Evolutionary conservation across 768 basidiomycete genomes (phyloP).

Genomic region (Leccinum uliginosum): DNA sequence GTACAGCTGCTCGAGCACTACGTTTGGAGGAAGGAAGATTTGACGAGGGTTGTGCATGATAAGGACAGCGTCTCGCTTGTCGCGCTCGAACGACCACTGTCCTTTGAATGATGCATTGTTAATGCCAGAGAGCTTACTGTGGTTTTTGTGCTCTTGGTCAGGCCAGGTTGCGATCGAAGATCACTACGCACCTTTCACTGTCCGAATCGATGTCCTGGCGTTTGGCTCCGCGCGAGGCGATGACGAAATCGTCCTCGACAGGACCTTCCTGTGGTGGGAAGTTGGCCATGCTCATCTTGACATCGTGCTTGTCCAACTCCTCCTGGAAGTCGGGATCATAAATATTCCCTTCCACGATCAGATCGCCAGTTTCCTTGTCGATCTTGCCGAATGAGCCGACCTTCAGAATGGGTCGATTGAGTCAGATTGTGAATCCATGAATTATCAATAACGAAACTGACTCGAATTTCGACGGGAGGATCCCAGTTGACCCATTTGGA

Average conservation of each 20-base stretch:
- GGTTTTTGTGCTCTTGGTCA: background rate
- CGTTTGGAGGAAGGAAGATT: conserved; percentile 16
- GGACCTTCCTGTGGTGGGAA: conserved; percentile 14
- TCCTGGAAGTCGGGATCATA: conserved; percentile 25
- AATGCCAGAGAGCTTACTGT: conserved; percentile 16
- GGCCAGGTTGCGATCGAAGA: background rate
- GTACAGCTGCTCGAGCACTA: conserved; percentile 26
- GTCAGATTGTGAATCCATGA: background rate
- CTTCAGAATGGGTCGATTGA: conserved; percentile 8
- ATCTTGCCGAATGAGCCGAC: conserved; percentile 35
- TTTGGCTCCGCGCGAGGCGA: conserved; percentile 20
- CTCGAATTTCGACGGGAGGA: conserved; percentile 26
- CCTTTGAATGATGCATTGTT: conserved; percentile 29
- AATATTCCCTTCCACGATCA: conserved; percentile 33
- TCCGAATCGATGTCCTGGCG: conserved; percentile 9
- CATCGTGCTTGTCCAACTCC: conserved; percentile 12
- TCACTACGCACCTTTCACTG: conserved; percentile 16
- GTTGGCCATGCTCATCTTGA: conserved; percentile 13
- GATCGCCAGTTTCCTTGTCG: conserved; percentile 28
- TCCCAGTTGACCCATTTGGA: conserved; percentile 39
- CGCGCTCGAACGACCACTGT: conserved; percentile 27
- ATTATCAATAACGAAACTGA: conserved; percentile 5
- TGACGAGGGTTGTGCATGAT: conserved; percentile 29
- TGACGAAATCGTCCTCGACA: conserved; percentile 23
- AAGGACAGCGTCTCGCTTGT: conserved; percentile 29